These are phyloP conservation scores for Penicillium coffeae DNA, from an alignment of 495 filamentous ascomycete genomes.

Conservation along the genomic window DNA sequence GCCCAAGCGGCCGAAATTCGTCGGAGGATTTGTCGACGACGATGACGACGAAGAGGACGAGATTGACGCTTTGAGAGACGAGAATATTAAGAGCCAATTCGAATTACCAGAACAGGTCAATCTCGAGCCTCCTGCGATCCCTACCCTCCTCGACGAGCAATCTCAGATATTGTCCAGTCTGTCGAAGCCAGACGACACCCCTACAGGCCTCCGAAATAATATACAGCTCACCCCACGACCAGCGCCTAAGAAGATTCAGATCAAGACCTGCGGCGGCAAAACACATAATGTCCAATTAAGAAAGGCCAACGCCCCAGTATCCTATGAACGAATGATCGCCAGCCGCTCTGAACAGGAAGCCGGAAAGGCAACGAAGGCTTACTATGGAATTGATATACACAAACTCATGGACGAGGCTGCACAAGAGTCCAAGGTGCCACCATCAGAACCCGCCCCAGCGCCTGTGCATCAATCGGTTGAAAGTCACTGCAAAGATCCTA, in stretches of 20 bases:
- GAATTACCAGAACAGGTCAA: slow-evolving; percentile 31
- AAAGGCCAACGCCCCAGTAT: slow-evolving; percentile 40
- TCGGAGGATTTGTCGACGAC: slow-evolving; percentile 47
- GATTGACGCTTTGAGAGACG: slow-evolving; percentile 27
- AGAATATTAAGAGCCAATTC: slow-evolving; percentile 37
- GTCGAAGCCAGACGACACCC: slow-evolving; percentile 1
- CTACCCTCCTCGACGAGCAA: slow-evolving; percentile 7
- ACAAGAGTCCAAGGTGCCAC: slow-evolving; percentile 37
- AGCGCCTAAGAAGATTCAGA: slow-evolving; percentile 32
- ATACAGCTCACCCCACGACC: slow-evolving; percentile 12
- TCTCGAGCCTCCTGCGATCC: slow-evolving; percentile 5
- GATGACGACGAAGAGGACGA: slow-evolving; percentile 45
- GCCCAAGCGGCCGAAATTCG: slow-evolving; percentile 38
- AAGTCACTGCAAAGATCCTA: slow-evolving; percentile 29
- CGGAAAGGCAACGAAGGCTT: slow-evolving; percentile 73
- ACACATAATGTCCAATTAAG: slow-evolving; percentile 53
- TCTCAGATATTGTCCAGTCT: background rate
- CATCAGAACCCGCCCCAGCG: slow-evolving; percentile 5
- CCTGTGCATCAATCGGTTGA: slow-evolving; percentile 37
- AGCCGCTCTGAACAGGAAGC: slow-evolving; percentile 62
- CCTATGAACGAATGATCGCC: slow-evolving; percentile 68
- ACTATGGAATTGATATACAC: slow-evolving; percentile 90
- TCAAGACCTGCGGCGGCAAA: slow-evolving; percentile 66
- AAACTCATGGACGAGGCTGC: slow-evolving; percentile 66
- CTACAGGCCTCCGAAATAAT: slow-evolving; percentile 3